These are phyloP conservation scores for Sporothrix pseudoabietina DNA, from an alignment of 2,329 filamentous ascomycete genomes.

Conservation along the genomic window DNA sequence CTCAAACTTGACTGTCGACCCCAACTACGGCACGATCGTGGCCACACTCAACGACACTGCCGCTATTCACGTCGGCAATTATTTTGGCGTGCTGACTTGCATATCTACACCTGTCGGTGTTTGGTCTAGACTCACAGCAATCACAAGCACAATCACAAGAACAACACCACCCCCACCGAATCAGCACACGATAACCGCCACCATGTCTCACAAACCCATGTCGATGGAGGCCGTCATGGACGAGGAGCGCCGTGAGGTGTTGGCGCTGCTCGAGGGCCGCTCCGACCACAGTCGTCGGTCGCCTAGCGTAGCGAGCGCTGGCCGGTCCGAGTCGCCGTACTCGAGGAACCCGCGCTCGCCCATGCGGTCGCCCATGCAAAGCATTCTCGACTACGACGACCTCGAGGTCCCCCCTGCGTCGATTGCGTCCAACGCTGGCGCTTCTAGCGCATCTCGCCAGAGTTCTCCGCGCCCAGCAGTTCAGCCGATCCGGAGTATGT, in stretches of 20 bases:
- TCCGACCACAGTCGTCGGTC: constrained; percentile 36
- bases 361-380: constrained; percentile 68
- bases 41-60: background rate
- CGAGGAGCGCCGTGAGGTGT: constrained; percentile 73
- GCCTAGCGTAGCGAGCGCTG: constrained; percentile 41
- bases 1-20: background rate
- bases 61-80: background rate
- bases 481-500: constrained; percentile 67
- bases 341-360: constrained; percentile 61
- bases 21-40: background rate
- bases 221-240: constrained; percentile 76
- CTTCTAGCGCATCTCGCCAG: constrained; percentile 33
- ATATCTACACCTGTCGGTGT: background rate
- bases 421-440: background rate
- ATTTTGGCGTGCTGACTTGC: background rate
- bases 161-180: background rate
- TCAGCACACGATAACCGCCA: constrained; percentile 27
- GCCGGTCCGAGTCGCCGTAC: constrained; percentile 57
- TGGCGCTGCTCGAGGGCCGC: constrained; percentile 64
- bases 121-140: constrained; percentile 2
- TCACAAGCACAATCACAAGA: background rate
- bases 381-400: constrained; percentile 62
- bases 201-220: constrained; percentile 55
- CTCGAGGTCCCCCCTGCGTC: constrained; percentile 35
- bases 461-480: constrained; percentile 49